These are phyloP conservation scores for Panaeolus papilionaceus DNA, from an alignment of 768 basidiomycete species.

Conservation along the genomic window DNA sequence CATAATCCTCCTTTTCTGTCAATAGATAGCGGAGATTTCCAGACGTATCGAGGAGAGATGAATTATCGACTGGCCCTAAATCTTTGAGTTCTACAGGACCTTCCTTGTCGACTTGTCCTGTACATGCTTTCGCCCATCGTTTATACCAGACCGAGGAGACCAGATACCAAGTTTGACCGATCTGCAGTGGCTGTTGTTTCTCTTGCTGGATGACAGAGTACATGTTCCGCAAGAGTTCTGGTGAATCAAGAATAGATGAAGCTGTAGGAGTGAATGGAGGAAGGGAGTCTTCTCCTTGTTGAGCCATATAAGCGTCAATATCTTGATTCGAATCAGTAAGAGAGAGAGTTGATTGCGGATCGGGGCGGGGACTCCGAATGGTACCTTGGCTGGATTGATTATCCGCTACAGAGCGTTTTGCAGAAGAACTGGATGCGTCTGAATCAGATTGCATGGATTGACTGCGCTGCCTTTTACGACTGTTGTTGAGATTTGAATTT, in stretches of 20 bases:
- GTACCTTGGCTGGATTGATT: slow-evolving; percentile 52
- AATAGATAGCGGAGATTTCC: slow-evolving; percentile 53
- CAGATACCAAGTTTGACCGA: slow-evolving; percentile 82
- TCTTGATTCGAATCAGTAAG: slow-evolving; percentile 53
- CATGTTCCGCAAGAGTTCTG: not conserved
- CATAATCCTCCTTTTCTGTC: slow-evolving; percentile 71
- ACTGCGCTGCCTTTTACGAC: slow-evolving; percentile 77
- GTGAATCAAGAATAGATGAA: slow-evolving; percentile 21
- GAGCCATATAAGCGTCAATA: slow-evolving; percentile 73
- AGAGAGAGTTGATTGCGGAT: slow-evolving; percentile 50
- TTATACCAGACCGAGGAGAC: slow-evolving; percentile 75
- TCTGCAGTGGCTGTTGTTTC: slow-evolving; percentile 54
- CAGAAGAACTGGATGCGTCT: slow-evolving; percentile 69
- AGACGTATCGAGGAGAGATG: slow-evolving; percentile 60
- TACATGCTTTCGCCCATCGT: slow-evolving; percentile 76
- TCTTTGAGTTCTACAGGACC: slow-evolving; percentile 65
- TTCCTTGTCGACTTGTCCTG: slow-evolving; percentile 72
- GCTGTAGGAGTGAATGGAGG: slow-evolving; percentile 35
- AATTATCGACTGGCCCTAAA: slow-evolving; percentile 80
- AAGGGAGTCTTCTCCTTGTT: slow-evolving; percentile 53
- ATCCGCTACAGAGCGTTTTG: slow-evolving; percentile 83
- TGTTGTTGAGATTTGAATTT: slow-evolving; percentile 34
- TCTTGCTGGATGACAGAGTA: slow-evolving; percentile 49
- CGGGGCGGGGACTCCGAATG: slow-evolving; percentile 43
- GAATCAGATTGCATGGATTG: slow-evolving; percentile 81